A percentile compares a stretch with the other conserved stretches of the same genome.
Evolutionary conservation across 306 rosid species (phyloP).

Genomic region (Sechiopsis laciniata): DNA sequence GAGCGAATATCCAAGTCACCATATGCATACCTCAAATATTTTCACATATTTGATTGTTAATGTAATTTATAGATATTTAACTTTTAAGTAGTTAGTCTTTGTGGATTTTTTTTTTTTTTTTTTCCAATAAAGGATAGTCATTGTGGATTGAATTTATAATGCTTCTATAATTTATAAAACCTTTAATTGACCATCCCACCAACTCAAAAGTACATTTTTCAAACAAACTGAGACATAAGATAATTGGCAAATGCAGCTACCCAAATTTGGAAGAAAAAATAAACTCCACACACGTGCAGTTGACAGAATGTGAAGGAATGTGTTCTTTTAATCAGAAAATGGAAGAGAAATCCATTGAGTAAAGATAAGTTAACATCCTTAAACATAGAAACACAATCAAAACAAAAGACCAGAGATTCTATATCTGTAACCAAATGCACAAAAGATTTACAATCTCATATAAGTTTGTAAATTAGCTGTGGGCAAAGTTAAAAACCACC

Average conservation of each 20-base stretch:
- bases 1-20: too few relatives aligned
- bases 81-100: too few relatives aligned
- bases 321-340: not conserved
- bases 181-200: too few relatives aligned
- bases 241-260: not conserved
- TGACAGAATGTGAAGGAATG: not conserved
- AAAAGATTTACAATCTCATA: conserved; percentile 19
- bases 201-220: not conserved
- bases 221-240: not conserved
- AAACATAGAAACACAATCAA: not conserved
- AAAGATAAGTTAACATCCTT: not conserved
- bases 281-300: not conserved
- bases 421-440: conserved; percentile 14
- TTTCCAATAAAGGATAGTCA: too few relatives aligned
- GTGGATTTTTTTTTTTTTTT: too few relatives aligned
- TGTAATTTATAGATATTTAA: too few relatives aligned
- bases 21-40: too few relatives aligned
- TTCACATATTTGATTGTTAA: too few relatives aligned
- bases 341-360: conserved; percentile 12
- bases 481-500: conserved; percentile 9
- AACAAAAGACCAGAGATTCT: conserved; percentile 14
- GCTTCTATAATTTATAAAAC: too few relatives aligned
- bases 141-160: too few relatives aligned
- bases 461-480: conserved; percentile 15
- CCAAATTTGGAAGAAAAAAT: not conserved